A percentile compares a stretch with the other conserved stretches of the same genome.
Conservation (phyloP, 108 stramenopile genomes). For the Nitzschia sp. region DNA sequence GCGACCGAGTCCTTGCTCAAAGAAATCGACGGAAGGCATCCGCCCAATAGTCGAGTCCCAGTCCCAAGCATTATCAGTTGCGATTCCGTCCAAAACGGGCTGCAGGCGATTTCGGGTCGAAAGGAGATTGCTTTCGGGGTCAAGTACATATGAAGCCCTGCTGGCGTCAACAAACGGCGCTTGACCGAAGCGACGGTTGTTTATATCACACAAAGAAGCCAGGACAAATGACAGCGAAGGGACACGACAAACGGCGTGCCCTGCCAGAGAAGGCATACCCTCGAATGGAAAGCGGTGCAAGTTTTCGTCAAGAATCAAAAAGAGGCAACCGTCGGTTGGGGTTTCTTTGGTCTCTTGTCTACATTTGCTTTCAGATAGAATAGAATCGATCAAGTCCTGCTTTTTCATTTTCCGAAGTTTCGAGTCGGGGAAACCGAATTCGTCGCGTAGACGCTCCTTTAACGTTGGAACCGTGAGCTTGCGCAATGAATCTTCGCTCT, state of each 20-base stretch:
- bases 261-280: slow-evolving; percentile 73
- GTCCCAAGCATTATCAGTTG: slow-evolving; percentile 39
- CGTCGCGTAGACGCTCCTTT: slow-evolving; percentile 44
- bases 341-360: background rate
- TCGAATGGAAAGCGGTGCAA: slow-evolving; percentile 95
- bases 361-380: slow-evolving; percentile 19
- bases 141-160: slow-evolving; percentile 81
- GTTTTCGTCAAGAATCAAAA: slow-evolving; percentile 93
- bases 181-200: background rate
- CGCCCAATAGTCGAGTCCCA: slow-evolving; percentile 83
- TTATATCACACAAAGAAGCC: slow-evolving; percentile 55
- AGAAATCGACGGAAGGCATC: slow-evolving; percentile 57
- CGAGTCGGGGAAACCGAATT: slow-evolving; percentile 22
- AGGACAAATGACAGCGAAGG: slow-evolving; percentile 86
- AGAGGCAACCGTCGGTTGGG: slow-evolving; percentile 25
- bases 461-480: slow-evolving; percentile 70
- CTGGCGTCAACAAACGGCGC: slow-evolving; percentile 44
- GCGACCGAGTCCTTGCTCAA: slow-evolving; percentile 47
- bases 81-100: slow-evolving; percentile 61
- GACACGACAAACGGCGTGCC: slow-evolving; percentile 79
- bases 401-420: slow-evolving; percentile 51
- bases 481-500: slow-evolving; percentile 21
- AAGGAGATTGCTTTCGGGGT: slow-evolving; percentile 92
- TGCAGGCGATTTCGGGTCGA: slow-evolving; percentile 69
- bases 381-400: slow-evolving; percentile 56